These are phyloP conservation scores for Phoma sp. DNA, from an alignment of 2,329 filamentous ascomycete genomes.

Conservation along the genomic window DNA sequence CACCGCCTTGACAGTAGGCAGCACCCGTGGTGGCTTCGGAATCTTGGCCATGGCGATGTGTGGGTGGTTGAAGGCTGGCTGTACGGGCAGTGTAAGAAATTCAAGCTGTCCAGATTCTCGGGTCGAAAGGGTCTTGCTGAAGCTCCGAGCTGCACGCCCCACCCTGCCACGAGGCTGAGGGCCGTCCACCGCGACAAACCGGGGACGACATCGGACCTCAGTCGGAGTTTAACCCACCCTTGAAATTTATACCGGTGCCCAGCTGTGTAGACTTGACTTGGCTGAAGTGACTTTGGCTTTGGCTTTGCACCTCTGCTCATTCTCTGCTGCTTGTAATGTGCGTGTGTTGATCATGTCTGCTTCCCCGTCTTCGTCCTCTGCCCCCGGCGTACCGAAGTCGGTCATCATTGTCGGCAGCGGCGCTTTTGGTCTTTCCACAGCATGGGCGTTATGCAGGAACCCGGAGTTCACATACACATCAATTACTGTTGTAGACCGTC, in stretches of 20 bases:
- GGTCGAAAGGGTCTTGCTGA: background rate
- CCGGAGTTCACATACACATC: slow-evolving; percentile 56
- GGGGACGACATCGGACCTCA: slow-evolving; percentile 40
- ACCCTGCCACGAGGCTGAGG: slow-evolving; percentile 14
- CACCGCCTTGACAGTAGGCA: slow-evolving; percentile 29
- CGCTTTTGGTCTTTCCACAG: slow-evolving; percentile 67
- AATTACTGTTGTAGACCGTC: slow-evolving; percentile 65
- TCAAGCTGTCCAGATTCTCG: slow-evolving; percentile 11
- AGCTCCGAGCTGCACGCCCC: slow-evolving; percentile 11
- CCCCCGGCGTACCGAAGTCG: slow-evolving; percentile 46
- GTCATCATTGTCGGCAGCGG: slow-evolving; percentile 59
- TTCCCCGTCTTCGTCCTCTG: slow-evolving; percentile 1
- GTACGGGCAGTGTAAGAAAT: slow-evolving; percentile 2
- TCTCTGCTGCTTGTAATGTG: slow-evolving; percentile 7
- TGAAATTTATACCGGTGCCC: slow-evolving; percentile 12
- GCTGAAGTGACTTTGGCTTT: background rate
- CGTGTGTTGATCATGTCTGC: slow-evolving; percentile 27
- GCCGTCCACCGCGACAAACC: slow-evolving; percentile 31
- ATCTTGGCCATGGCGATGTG: slow-evolving; percentile 39
- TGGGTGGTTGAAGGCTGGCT: slow-evolving; percentile 2
- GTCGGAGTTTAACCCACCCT: slow-evolving; percentile 10
- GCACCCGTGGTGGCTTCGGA: slow-evolving; percentile 33
- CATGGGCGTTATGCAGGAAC: slow-evolving; percentile 71
- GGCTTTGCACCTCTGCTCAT: background rate
- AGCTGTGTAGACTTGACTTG: slow-evolving; percentile 3